phyloP scores from a whole-genome alignment of 441 rosid species.

The Erodium chrysanthum region DNA sequence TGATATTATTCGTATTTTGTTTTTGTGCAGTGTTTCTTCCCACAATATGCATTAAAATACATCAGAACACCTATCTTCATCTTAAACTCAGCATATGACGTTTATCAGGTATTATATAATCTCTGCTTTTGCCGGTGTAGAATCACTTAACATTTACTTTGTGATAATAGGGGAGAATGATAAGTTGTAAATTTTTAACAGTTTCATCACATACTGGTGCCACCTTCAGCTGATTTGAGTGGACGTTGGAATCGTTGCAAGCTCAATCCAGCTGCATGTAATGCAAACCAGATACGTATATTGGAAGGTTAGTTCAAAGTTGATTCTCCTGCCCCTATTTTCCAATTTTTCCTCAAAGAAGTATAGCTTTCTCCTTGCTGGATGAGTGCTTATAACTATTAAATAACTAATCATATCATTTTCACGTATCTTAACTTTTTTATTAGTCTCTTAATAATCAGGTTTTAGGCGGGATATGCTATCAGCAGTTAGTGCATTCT shows the following conservation, averaged over 20 bases:
- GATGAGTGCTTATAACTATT: no score
- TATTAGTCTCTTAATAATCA: slow-evolving; percentile 12
- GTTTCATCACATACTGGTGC: slow-evolving; percentile 63
- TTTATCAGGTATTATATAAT: slow-evolving; percentile 39
- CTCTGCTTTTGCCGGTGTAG: slow-evolving; percentile 5
- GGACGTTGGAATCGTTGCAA: slow-evolving; percentile 61
- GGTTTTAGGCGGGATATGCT: slow-evolving; percentile 57
- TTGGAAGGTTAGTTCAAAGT: slow-evolving; percentile 57
- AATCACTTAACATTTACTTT: slow-evolving; percentile 4
- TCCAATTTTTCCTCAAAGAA: no score
- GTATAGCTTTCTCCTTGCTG: no score
- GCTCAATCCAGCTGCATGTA: slow-evolving; percentile 42
- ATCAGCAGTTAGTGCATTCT: slow-evolving; percentile 29
- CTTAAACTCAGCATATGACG: slow-evolving; percentile 65
- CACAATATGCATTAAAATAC: slow-evolving; percentile 43
- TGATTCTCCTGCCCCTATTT: no score
- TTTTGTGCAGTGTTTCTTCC: slow-evolving; percentile 53
- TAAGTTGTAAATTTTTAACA: slow-evolving; percentile 22
- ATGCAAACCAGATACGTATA: slow-evolving; percentile 33
- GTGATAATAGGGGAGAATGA: background rate
- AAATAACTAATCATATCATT: no score
- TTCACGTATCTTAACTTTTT: no score
- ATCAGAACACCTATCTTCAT: slow-evolving; percentile 50
- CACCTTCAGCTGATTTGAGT: slow-evolving; percentile 42
- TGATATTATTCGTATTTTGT: background rate